Conservation (phyloP, 2,329 filamentous ascomycete genomes). For the Xylaria sp. region DNA sequence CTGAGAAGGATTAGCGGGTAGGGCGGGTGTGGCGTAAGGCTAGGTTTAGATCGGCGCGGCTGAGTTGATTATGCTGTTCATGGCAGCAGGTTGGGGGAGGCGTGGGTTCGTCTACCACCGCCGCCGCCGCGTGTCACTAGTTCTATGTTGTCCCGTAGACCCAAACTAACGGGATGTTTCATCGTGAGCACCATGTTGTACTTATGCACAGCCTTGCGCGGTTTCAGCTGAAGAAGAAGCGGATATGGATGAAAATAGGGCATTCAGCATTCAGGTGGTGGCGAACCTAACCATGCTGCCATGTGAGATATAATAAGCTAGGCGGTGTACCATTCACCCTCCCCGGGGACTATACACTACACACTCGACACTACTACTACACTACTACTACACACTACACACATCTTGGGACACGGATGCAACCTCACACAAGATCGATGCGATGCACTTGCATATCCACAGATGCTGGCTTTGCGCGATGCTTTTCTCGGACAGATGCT, state of each 20-base stretch:
- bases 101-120: constrained; percentile 19
- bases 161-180: constrained; percentile 15
- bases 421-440: too few relatives aligned
- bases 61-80: constrained; percentile 23
- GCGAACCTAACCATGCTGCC: too few relatives aligned
- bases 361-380: too few relatives aligned
- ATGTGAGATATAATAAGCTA: constrained; percentile 17
- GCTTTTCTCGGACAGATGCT: constrained; percentile 10
- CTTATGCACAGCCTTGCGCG: constrained; percentile 4
- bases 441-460: too few relatives aligned
- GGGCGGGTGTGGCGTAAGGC: constrained; percentile 31
- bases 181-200: background rate
- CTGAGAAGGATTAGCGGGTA: constrained; percentile 85
- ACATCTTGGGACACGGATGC: too few relatives aligned
- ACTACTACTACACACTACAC: too few relatives aligned
- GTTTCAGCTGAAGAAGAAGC: constrained; percentile 28
- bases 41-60: constrained; percentile 21
- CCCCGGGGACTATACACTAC: constrained; percentile 21
- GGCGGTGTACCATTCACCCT: constrained; percentile 25
- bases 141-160: constrained; percentile 25
- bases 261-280: constrained; percentile 24
- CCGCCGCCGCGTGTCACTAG: constrained; percentile 27
- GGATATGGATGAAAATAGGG: constrained; percentile 2
- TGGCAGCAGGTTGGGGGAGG: constrained; percentile 18
- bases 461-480: constrained; percentile 4